Evolutionary conservation across 2,329 filamentous ascomycete species (phyloP), one percentile per base, ranked within the genome.

Genomic region (Fragosphaeria purpurea): DNA sequence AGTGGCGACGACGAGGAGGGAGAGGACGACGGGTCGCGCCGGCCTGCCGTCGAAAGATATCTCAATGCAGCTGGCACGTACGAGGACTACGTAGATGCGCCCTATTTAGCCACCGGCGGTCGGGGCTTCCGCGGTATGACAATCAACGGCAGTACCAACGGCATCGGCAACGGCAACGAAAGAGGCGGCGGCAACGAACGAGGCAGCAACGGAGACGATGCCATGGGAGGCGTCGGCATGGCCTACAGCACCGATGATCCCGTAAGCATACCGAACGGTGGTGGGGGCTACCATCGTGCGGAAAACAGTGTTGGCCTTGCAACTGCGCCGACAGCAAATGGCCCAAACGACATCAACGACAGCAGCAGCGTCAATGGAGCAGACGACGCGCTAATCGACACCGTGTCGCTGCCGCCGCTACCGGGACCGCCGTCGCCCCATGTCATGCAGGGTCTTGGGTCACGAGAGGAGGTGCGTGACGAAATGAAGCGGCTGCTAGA

Each of bases 401-500:
- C 34, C 7, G 9, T 50, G 5, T 44, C 47, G 13, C 56, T 56
- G 38, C 57, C 57, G 12, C 43, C 51, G 4, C 51, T 56, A 6
- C 55, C 55, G 0, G 53, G 48, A 2, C 53, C 56, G 40, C 77
- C 77, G 2, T 70, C 73, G 1, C 62, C 69, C 3, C 68, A 70
- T 47, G 75, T 78, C 41, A 73, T 81, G 68, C 61, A 63, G 54
- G 65, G 65, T 5, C 50, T 61, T 42, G 61, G 60, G 8, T 60
- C 58, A 30, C 57, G 62, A 10, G 58, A 60, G 4, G 53, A 57
- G 0, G 65, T 73, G 5, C 61, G 69, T 10, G 63, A 65, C 6
- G 66, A 72, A 5, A 65, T 71, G 7, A 65, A 68, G 11, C 61
- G 65, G 7, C 66, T 74, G 13, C 59, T 74, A 12, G 61, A 61